A percentile compares a stretch with the other conserved stretches of the same genome.
These are phyloP conservation scores for Colletotrichum phormii DNA, from an alignment of 2,329 filamentous ascomycete genomes.

Conservation along the genomic window DNA sequence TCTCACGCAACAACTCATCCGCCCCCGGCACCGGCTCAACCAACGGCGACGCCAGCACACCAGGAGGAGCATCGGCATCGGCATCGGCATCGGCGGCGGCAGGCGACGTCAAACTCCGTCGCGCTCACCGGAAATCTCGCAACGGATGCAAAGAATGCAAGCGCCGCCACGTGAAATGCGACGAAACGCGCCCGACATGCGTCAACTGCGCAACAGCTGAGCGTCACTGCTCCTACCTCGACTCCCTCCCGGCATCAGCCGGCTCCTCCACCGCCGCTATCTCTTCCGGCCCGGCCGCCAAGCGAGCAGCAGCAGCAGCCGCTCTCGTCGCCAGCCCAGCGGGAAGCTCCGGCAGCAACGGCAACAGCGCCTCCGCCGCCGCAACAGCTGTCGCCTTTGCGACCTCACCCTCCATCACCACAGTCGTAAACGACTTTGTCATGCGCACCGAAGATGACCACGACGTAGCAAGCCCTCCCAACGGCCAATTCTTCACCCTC, in stretches of 20 bases:
- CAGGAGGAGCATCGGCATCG: slow-evolving; percentile 1
- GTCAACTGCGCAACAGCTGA: slow-evolving; percentile 53
- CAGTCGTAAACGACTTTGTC: slow-evolving; percentile 22
- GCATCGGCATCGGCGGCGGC: not conserved
- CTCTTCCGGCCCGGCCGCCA: not conserved
- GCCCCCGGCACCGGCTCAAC: slow-evolving; percentile 37
- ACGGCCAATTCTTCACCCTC: slow-evolving; percentile 46
- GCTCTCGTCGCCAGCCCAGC: slow-evolving; percentile 13
- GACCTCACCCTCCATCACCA: slow-evolving; percentile 16
- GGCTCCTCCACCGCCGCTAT: not conserved
- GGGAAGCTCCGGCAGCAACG: not conserved
- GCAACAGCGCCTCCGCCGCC: not conserved
- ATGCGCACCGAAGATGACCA: slow-evolving; percentile 9
- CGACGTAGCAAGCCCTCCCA: slow-evolving; percentile 8
- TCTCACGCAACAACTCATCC: slow-evolving; percentile 4
- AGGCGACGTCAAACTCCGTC: slow-evolving; percentile 46
- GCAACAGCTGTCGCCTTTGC: not conserved
- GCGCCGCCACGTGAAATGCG: slow-evolving; percentile 55
- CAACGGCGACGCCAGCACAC: slow-evolving; percentile 27
- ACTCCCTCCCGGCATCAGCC: slow-evolving; percentile 22
- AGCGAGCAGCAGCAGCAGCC: not conserved
- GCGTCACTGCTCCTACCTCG: slow-evolving; percentile 48
- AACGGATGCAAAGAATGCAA: slow-evolving; percentile 55
- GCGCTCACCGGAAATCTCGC: slow-evolving; percentile 54
- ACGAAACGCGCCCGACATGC: slow-evolving; percentile 54